Evolutionary conservation across 768 basidiomycete genomes (phyloP).

Genomic region (Lentinula sp.): DNA sequence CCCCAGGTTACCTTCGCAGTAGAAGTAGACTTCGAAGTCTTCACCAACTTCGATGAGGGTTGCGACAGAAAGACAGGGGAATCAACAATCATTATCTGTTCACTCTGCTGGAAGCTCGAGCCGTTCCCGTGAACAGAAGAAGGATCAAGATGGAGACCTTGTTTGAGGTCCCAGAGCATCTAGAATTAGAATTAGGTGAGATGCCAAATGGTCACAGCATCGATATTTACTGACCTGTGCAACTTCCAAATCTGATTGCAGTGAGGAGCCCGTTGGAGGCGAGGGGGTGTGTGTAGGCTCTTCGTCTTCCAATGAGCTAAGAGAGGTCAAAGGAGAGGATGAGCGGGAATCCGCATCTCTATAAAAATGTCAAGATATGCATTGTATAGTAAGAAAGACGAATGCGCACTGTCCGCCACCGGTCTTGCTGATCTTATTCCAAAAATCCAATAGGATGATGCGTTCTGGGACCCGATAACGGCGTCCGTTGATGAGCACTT

Average conservation of each 20-base stretch:
- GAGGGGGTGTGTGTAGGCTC: constrained; percentile 41
- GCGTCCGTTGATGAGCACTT: constrained; percentile 82
- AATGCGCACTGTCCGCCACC: constrained; percentile 25
- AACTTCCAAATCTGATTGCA: constrained; percentile 40
- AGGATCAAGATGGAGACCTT: constrained; percentile 1
- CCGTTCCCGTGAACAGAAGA: background rate
- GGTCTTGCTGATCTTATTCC: constrained; percentile 69
- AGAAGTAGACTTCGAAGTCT: background rate
- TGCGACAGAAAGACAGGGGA: background rate
- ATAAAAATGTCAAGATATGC: background rate
- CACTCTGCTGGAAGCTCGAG: background rate
- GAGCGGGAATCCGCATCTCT: constrained; percentile 37
- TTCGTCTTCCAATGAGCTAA: constrained; percentile 71
- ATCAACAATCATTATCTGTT: background rate
- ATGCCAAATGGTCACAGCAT: background rate
- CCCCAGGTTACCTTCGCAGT: background rate
- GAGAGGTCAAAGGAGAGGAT: constrained; percentile 69
- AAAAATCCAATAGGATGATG: constrained; percentile 91
- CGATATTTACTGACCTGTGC: constrained; percentile 43
- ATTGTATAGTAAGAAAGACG: background rate
- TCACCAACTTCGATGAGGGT: background rate
- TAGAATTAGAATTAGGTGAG: constrained; percentile 15
- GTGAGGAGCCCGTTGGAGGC: constrained; percentile 22
- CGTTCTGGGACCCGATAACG: constrained; percentile 91
- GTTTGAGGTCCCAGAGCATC: constrained; percentile 34